phyloP scores from a whole-genome alignment of 345 rosid species.

The Brassica napus region Da-Ae NC_063452.1:52122501-52123000 shows the following conservation, averaged over 20 bases:
- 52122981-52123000: too few species aligned
- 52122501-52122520: conserved; percentile 64
- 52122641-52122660: conserved; percentile 65
- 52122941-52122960: too few species aligned
- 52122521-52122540: conserved; percentile 85
- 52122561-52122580: conserved; percentile 48
- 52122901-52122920: not conserved
- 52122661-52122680: conserved; percentile 73
- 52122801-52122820: not conserved
- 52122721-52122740: conserved; percentile 42
- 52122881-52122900: not conserved
- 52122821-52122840: conserved; percentile 2
- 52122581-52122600: conserved; percentile 68
- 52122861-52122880: not conserved
- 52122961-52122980: too few species aligned
- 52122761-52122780: conserved; percentile 1
- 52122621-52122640: conserved; percentile 65
- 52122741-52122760: conserved; percentile 20
- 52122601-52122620: conserved; percentile 64
- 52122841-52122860: not conserved
- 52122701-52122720: conserved; percentile 48
- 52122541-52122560: conserved; percentile 72
- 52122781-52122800: conserved; percentile 6
- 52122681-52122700: conserved; percentile 59
- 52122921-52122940: not conserved